Evolutionary conservation across 2,329 filamentous ascomycete species (phyloP), one percentile per base, ranked within the genome.

Genomic region (Ophiostoma triangulosporum): DNA sequence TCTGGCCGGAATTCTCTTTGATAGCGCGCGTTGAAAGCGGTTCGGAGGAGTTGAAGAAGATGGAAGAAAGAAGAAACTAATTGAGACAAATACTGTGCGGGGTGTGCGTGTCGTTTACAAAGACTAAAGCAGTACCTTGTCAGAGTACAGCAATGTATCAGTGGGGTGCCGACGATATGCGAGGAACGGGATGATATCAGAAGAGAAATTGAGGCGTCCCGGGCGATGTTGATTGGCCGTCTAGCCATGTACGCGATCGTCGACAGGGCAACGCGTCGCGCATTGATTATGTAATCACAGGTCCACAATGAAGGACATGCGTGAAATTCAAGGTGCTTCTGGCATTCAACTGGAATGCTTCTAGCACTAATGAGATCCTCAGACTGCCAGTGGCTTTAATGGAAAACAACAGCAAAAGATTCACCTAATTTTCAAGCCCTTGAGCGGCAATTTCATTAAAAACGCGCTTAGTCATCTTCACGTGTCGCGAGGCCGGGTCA

Each of bases 211-310:
- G 45, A 52, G 22, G 40, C n/a, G n/a, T n/a, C n/a, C 29, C 15
- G 48, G 40, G n/a, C 6, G 29, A 20, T 50, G 46, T 29, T 52
- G 54, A 52, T 55, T 55, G 54, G 54, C 45, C 32, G 50, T 3
- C 2, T 8, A 8, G 35, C n/a, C 31, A 45, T 45, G 31, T 48
- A 51, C 54, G 52, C 48, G 52, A 53, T 49, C 27, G 54, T 56
- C 48, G 48, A 38, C 26, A 15, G 24, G 45, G 49, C 52, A 56
- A 56, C 54, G 54, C 54, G 54, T 38, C n/a, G 32, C 26, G 43
- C 20, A 8, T 26, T 17, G 35, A 8, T 43, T 40, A 48, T n/a
- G 46, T 48, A 32, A 48, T 2, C 46, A 27, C n/a, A n/a, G n/a
- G n/a, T n/a, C n/a, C n/a, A n/a, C n/a, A n/a, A n/a, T n/a, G n/a